phyloP scores from a whole-genome alignment of 306 rosid species.

The apple (Malus domestica) region ASM211411v1 NC_041805.1:31104001-31104500 shows the following conservation, averaged over 20 bases:
- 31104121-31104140: conserved; percentile 70
- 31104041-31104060: conserved; percentile 42
- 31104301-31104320: not conserved
- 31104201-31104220: not conserved
- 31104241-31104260: not conserved
- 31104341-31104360: not conserved
- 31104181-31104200: not conserved
- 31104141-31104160: conserved; percentile 78
- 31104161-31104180: conserved; percentile 38
- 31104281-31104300: not conserved
- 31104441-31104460: conserved; percentile 43
- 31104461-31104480: conserved; percentile 1
- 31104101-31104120: conserved; percentile 55
- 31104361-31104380: not conserved
- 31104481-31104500: not conserved
- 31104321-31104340: not conserved
- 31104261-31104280: not conserved
- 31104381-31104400: not conserved
- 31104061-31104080: conserved; percentile 38
- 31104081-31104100: conserved; percentile 68
- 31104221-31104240: not conserved
- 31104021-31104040: conserved; percentile 32
- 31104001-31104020: conserved; percentile 21
- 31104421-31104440: conserved; percentile 16
- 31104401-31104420: conserved; percentile 3